phyloP scores from a whole-genome alignment of 2,329 filamentous ascomycete genomes.

The Fusarium secorum region DNA sequence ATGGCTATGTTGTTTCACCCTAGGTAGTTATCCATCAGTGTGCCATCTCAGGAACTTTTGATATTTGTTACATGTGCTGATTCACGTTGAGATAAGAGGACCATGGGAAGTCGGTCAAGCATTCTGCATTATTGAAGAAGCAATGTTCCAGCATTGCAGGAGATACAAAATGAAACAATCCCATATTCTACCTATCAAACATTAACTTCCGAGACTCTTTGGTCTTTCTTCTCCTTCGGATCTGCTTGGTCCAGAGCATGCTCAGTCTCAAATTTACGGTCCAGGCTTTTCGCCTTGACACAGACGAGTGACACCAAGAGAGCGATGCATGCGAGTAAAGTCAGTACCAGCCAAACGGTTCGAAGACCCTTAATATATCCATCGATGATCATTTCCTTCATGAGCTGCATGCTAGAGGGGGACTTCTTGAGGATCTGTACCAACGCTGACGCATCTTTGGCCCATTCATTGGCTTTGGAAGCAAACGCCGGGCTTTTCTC shows the following conservation, averaged over 20 bases:
- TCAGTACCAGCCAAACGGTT: constrained; percentile 46
- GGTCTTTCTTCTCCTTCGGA: background rate
- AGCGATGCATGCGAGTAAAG: constrained; percentile 41
- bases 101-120: background rate
- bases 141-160: background rate
- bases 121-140: background rate
- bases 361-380: constrained; percentile 47
- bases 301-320: constrained; percentile 25
- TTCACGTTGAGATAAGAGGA: background rate
- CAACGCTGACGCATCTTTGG: constrained; percentile 65
- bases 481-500: constrained; percentile 57
- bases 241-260: constrained; percentile 13
- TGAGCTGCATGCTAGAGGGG: constrained; percentile 41
- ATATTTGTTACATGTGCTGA: background rate
- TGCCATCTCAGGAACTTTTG: background rate
- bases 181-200: constrained; percentile 12
- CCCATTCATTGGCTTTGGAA: constrained; percentile 52
- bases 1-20: background rate
- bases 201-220: background rate
- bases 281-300: constrained; percentile 33
- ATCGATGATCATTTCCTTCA: constrained; percentile 41
- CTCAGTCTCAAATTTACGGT: constrained; percentile 37
- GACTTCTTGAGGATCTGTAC: constrained; percentile 57
- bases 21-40: background rate
- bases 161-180: background rate